Evolutionary conservation across 768 basidiomycete genomes (phyloP), one percentile per base, ranked within the genome.

Genomic region (Termitomyces sp.): DNA sequence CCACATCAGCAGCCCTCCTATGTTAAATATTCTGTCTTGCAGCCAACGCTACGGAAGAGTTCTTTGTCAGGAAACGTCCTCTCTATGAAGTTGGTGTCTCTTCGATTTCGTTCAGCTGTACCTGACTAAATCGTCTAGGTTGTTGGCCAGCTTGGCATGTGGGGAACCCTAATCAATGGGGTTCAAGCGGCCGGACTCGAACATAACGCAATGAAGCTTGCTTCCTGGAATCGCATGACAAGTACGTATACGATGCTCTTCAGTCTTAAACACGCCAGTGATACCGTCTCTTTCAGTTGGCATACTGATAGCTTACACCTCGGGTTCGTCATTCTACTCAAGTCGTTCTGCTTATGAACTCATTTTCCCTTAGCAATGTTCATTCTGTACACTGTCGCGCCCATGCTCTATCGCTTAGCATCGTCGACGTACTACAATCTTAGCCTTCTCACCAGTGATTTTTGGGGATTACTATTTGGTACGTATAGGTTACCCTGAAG

Each of bases 1-100:
- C 36, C 27, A 38, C 13, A 53, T 12, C 13, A 25, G 18, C 20
- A 25, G 32, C 7, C 3, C n/a, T 50, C 12, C 25, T 13, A 5
- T 55, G n/a, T 52, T 59, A 3, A 38, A 46, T 32, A 23, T n/a
- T 18, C 2, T 9, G 23, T 50, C 50, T 23, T 22, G 29, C 58
- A 92, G 91, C 89, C 22, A 94, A 94, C 60, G 89, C 91, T 27
- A 91, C 89, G 0, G 92, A 94, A 66, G 92, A 94, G 65, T 89
- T 89, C 68, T 83, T 94, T 56, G 92, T 94, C 29, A 80, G 91
- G 56, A 82, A 72, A 60, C 76, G 84, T 12, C 92, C 92, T 5
- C 72, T 94, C 38, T 94, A 91, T 62, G 92, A 94, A 73, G 84
- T 79, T 16, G 31, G 18, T 41, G 22, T 29, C 12, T 18, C 23